Conservation (phyloP, 139 green algal genomes). For the Coelastrella sp. region DNA sequence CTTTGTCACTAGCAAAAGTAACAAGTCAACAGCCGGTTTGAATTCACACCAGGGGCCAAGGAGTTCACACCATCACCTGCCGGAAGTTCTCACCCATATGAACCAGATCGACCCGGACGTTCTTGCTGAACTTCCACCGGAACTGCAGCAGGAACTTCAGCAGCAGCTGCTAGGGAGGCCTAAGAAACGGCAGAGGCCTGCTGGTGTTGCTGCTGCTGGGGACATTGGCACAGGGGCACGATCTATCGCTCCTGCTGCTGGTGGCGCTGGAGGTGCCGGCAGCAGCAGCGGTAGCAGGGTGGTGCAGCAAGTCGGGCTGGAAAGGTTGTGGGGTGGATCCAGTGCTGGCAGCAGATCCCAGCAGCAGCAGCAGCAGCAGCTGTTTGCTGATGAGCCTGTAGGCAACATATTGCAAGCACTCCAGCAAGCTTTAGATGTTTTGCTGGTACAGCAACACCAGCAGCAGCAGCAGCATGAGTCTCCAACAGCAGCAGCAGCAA, state of each 20-base stretch:
- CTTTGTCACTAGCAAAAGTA: background rate
- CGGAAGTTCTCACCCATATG: slow-evolving; percentile 25
- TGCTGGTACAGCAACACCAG: background rate
- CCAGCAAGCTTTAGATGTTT: background rate
- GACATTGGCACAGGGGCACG: too few species aligned
- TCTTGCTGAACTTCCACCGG: slow-evolving; percentile 64
- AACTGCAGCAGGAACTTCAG: slow-evolving; percentile 62
- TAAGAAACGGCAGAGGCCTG: background rate
- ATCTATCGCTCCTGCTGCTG: background rate
- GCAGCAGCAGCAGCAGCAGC: background rate
- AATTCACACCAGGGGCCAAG: background rate
- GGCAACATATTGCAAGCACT: background rate
- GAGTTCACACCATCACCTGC: background rate
- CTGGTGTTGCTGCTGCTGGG: background rate
- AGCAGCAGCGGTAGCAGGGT: slow-evolving; percentile 1
- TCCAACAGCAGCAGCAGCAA: background rate
- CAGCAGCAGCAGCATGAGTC: background rate
- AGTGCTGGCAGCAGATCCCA: background rate
- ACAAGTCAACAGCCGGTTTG: background rate
- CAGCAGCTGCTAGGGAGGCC: slow-evolving; percentile 7
- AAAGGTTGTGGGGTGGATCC: background rate
- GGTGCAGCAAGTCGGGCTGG: background rate
- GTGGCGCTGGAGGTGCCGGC: background rate
- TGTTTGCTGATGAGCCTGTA: slow-evolving; percentile 39
- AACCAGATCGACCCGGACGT: slow-evolving; percentile 65